These are phyloP conservation scores for Mortierella sp. DNA, from an alignment of 371 early-diverging fungal species.

Conservation along the genomic window DNA sequence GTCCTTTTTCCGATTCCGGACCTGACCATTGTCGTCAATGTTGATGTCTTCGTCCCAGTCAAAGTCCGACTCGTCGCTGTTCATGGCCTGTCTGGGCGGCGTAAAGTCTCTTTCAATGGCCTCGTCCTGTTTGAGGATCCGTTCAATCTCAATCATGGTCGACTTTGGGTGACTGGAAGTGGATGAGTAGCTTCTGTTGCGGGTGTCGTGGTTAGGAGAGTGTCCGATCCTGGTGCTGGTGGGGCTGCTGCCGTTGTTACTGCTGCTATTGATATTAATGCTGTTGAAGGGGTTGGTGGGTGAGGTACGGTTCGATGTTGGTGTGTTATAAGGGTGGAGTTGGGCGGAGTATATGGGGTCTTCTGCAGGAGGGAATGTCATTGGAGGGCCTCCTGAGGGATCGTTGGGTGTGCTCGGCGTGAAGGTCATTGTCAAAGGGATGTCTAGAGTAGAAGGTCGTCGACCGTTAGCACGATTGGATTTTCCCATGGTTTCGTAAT, in stretches of 20 bases:
- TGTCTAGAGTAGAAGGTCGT: constrained; percentile 35
- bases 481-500: constrained; percentile 17
- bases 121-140: constrained; percentile 52
- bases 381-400: constrained; percentile 31
- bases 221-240: background rate
- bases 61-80: constrained; percentile 55
- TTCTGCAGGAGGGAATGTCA: constrained; percentile 43
- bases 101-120: constrained; percentile 40
- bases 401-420: constrained; percentile 56
- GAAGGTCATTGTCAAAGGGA: constrained; percentile 51
- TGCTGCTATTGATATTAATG: background rate
- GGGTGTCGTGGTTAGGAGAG: background rate
- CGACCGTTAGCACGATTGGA: constrained; percentile 21
- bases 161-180: constrained; percentile 20
- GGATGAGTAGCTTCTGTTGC: background rate
- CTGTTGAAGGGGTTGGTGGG: constrained; percentile 7
- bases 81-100: constrained; percentile 57
- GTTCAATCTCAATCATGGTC: constrained; percentile 55
- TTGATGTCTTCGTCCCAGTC: constrained; percentile 59
- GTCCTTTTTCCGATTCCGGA: constrained; percentile 22
- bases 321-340: constrained; percentile 44
- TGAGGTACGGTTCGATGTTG: constrained; percentile 5
- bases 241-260: background rate
- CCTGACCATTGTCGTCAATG: constrained; percentile 45
- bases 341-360: constrained; percentile 29